These are phyloP conservation scores for Globisporangium spiculum DNA, from an alignment of 352 stramenopile genomes.

Conservation along the genomic window DNA sequence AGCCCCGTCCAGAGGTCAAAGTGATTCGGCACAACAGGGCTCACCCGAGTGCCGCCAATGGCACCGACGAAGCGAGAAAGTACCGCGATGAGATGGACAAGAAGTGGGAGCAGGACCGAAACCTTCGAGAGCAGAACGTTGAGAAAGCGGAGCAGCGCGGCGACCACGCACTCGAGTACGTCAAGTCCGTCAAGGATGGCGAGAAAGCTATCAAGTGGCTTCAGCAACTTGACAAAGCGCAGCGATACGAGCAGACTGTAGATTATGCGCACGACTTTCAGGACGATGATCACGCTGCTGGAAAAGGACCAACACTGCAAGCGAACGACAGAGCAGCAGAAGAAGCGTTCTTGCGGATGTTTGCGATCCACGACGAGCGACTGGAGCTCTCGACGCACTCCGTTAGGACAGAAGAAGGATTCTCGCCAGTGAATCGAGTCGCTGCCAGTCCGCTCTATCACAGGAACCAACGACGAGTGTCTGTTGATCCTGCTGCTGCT, in stretches of 20 bases:
- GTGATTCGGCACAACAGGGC: slow-evolving; percentile 54
- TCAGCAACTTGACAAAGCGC: slow-evolving; percentile 41
- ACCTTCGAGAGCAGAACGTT: slow-evolving; percentile 31
- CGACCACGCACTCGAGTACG: slow-evolving; percentile 27
- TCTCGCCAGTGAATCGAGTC: slow-evolving; percentile 7
- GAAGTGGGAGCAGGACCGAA: slow-evolving; percentile 33
- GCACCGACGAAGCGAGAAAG: slow-evolving; percentile 38
- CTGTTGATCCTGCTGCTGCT: slow-evolving; percentile 18
- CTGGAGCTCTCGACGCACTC: slow-evolving; percentile 39
- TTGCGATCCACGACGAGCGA: slow-evolving; percentile 37
- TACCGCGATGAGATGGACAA: slow-evolving; percentile 41
- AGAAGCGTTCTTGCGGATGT: slow-evolving; percentile 40
- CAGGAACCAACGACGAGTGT: slow-evolving; percentile 8
- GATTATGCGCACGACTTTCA: slow-evolving; percentile 13
- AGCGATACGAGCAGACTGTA: slow-evolving; percentile 22
- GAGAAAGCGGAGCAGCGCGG: slow-evolving; percentile 39
- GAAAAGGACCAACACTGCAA: slow-evolving; percentile 14
- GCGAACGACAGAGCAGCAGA: slow-evolving; percentile 21
- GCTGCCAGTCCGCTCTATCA: slow-evolving; percentile 7
- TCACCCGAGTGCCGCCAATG: slow-evolving; percentile 30
- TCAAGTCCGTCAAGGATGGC: slow-evolving; percentile 33
- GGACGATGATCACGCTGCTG: background rate
- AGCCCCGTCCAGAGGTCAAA: slow-evolving; percentile 28
- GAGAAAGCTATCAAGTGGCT: slow-evolving; percentile 56
- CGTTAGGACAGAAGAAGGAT: slow-evolving; percentile 27